These are phyloP conservation scores for Dactylellina parvicollis DNA, from an alignment of 2,329 filamentous ascomycete genomes.

Conservation along the genomic window DNA sequence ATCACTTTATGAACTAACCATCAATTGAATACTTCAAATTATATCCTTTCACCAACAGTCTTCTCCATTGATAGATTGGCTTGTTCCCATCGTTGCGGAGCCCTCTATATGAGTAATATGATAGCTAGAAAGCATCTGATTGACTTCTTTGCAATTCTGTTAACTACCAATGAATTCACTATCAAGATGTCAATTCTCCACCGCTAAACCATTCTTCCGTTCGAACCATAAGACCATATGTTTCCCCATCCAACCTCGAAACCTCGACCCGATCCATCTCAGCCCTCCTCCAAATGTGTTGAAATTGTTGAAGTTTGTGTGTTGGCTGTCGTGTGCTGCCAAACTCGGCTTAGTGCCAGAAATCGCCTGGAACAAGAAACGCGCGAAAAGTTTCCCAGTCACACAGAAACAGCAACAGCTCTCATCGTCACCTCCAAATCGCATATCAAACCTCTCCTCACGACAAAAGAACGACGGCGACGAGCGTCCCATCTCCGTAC, in stretches of 20 bases:
- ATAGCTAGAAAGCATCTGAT: too few relatives aligned
- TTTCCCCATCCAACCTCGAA: neutral
- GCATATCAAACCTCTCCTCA: too few relatives aligned
- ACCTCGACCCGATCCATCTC: neutral
- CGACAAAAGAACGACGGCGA: conserved; percentile 6
- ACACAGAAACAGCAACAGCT: conserved; percentile 34
- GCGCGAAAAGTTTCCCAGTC: conserved; percentile 53
- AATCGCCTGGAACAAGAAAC: neutral
- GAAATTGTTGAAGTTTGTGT: conserved; percentile 30
- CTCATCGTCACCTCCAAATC: conserved; percentile 3
- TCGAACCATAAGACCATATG: neutral
- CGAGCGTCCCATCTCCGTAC: conserved; percentile 3
- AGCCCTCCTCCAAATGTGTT: conserved; percentile 14
- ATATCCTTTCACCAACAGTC: too few relatives aligned
- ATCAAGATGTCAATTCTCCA: too few relatives aligned
- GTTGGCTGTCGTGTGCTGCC: conserved; percentile 8
- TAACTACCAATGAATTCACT: too few relatives aligned
- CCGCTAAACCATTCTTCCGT: too few relatives aligned
- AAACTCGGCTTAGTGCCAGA: conserved; percentile 3
- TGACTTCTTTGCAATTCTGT: too few relatives aligned
- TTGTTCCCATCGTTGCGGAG: too few relatives aligned
- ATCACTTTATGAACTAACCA: too few relatives aligned
- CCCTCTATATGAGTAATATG: too few relatives aligned
- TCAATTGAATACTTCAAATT: too few relatives aligned
- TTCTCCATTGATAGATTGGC: too few relatives aligned